These are phyloP conservation scores for Casuarina cunninghamiana DNA, from an alignment of 306 rosid genomes.

Conservation along the genomic window DNA sequence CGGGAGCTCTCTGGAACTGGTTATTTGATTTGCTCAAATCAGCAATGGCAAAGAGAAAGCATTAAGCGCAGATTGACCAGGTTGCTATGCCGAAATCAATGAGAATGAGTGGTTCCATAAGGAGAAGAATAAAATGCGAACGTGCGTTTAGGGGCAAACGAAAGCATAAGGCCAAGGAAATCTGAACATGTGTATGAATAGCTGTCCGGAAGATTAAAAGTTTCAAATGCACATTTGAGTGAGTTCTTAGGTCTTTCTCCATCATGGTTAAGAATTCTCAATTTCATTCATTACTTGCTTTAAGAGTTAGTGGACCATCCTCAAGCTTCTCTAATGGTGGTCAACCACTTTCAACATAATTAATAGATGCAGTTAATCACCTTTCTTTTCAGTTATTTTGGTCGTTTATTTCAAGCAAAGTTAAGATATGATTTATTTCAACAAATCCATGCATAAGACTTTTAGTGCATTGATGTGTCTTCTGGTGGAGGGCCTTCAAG, in stretches of 20 bases:
- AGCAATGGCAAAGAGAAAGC: not conserved
- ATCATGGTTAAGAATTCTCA: no score
- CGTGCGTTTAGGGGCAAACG: constrained; percentile 20
- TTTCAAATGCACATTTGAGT: not conserved
- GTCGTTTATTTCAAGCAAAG: no score
- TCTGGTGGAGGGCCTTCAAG: no score
- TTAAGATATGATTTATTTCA: no score
- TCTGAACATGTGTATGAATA: not conserved
- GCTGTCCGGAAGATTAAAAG: not conserved
- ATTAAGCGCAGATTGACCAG: not conserved
- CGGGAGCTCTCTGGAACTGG: not conserved
- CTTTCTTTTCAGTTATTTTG: no score
- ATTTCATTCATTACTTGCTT: no score
- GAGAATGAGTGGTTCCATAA: not conserved
- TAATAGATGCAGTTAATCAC: no score
- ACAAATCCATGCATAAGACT: no score
- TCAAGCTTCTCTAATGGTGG: no score
- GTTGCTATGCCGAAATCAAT: not conserved
- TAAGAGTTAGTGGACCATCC: no score
- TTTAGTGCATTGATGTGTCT: no score
- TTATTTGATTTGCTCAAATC: not conserved
- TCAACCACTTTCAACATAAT: no score
- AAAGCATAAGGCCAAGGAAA: constrained; percentile 3
- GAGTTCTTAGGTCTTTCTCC: not conserved
- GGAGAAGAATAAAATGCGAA: constrained; percentile 11